Percentiles rank a stretch among this genome's conserved stretches.
Conservation (phyloP, 805 yeast genomes). For the Zygotorulaspora florentina region DNA sequence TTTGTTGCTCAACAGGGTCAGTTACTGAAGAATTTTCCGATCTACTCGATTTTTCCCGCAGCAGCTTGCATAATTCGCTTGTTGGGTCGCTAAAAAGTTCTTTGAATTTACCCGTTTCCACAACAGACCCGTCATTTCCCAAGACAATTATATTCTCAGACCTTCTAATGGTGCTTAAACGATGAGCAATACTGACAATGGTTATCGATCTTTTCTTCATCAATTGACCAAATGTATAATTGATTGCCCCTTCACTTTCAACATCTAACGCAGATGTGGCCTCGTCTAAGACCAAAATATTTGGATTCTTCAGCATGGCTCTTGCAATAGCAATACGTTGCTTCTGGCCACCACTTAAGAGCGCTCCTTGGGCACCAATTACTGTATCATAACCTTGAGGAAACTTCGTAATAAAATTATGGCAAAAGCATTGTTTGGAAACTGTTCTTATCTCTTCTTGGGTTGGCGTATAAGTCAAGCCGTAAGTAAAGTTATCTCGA, state of each 20-base stretch:
- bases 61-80: conserved; percentile 38
- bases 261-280: conserved; percentile 86
- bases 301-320: conserved; percentile 70
- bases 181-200: conserved; percentile 87
- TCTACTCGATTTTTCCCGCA: conserved; percentile 36
- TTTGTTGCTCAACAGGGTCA: conserved; percentile 5
- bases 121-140: conserved; percentile 75
- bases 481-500: conserved; percentile 71
- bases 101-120: conserved; percentile 64
- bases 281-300: conserved; percentile 76
- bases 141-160: conserved; percentile 82
- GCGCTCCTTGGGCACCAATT: conserved; percentile 61
- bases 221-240: conserved; percentile 65
- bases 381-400: conserved; percentile 63
- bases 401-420: conserved; percentile 53
- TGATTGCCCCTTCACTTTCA: conserved; percentile 69
- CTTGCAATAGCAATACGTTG: conserved; percentile 87
- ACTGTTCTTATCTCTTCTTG: conserved; percentile 44
- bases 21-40: conserved; percentile 10
- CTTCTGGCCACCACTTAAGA: conserved; percentile 88
- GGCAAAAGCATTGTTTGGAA: conserved; percentile 52
- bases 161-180: conserved; percentile 83
- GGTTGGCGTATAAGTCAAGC: conserved; percentile 61
- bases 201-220: conserved; percentile 61
- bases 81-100: conserved; percentile 48